These are phyloP conservation scores for Tricholoma flavovirens DNA, from an alignment of 768 basidiomycete genomes.

Conservation along the genomic window DNA sequence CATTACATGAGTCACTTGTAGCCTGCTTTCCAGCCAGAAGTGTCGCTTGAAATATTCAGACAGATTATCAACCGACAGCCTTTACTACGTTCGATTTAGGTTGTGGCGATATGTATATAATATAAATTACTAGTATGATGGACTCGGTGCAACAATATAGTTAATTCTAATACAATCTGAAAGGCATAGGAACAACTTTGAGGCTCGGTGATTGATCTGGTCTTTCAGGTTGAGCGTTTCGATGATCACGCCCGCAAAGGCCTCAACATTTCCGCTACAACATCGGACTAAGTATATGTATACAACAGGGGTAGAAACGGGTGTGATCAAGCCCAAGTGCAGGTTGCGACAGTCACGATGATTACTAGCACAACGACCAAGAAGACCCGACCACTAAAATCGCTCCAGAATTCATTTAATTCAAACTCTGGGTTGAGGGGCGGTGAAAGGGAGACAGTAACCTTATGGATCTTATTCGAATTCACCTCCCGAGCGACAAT, in stretches of 20 bases:
- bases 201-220: too few relatives aligned
- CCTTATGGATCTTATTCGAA: conserved; percentile 41
- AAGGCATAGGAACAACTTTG: too few relatives aligned
- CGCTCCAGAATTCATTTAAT: conserved; percentile 64
- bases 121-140: too few relatives aligned
- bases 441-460: conserved; percentile 53
- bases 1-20: conserved; percentile 20
- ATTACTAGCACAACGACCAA: conserved; percentile 14
- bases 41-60: conserved; percentile 52
- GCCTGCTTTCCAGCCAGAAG: conserved; percentile 60
- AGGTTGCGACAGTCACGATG: conserved; percentile 11
- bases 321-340: neutral
- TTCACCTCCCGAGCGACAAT: conserved; percentile 41
- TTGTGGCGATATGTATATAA: neutral
- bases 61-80: conserved; percentile 48
- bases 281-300: neutral
- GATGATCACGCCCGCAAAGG: too few relatives aligned
- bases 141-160: too few relatives aligned
- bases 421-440: conserved; percentile 44
- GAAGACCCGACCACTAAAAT: conserved; percentile 32
- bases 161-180: too few relatives aligned
- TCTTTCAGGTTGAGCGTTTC: too few relatives aligned
- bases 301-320: neutral
- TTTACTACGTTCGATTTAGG: neutral
- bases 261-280: too few relatives aligned